Evolutionary conservation across 495 filamentous ascomycete genomes (phyloP), one percentile per base, ranked within the genome.

Genomic region (Aspergillus coremiiformis): DNA sequence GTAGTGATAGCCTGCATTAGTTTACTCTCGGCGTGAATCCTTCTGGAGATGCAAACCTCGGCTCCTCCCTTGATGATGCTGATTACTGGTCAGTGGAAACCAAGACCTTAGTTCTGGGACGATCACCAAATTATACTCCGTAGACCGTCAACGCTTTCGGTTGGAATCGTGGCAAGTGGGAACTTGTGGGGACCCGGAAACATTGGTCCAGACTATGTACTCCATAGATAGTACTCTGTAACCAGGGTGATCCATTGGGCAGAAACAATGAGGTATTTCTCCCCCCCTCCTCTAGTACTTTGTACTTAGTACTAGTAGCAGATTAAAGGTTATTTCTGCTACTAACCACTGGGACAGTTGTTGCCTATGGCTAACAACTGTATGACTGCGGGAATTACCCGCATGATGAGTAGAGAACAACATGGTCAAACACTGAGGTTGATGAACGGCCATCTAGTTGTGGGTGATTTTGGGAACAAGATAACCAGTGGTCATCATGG

Each of bases 351-450:
- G 49, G 24, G n/a, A 23, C 20, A 39, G 19, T 26, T n/a, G n/a
- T n/a, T 49, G 47, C 47, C 47, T 22, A 22, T 33, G 8, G 32
- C 35, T 49, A 41, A 41, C 17, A 6, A 41, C 37, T 41, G 37
- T 41, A 41, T 41, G 19, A 20, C 37, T 5, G 32, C 32, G 32
- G 24, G 43, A 27, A 33, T 22, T 15, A 20, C 12, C 21, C 21
- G 39, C 39, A 44, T 27, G 22, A 35, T 39, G 21, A 39, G 27
- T 24, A 29, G 51, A 30, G 46, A 26, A 42, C 42, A 39, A 29
- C 19, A 41, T 49, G 56, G 54, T 58, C 56, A 53, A 58, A 51
- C 56, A 58, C 52, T 58, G 54, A 44, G 47, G 56, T 54, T 48
- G 51, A 58, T 51, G 51, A 44, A 43, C 43, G 35, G 39, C 35